Evolutionary conservation across 2,329 filamentous ascomycete genomes (phyloP).

Genomic region (Leptoxyphium fumago): DNA sequence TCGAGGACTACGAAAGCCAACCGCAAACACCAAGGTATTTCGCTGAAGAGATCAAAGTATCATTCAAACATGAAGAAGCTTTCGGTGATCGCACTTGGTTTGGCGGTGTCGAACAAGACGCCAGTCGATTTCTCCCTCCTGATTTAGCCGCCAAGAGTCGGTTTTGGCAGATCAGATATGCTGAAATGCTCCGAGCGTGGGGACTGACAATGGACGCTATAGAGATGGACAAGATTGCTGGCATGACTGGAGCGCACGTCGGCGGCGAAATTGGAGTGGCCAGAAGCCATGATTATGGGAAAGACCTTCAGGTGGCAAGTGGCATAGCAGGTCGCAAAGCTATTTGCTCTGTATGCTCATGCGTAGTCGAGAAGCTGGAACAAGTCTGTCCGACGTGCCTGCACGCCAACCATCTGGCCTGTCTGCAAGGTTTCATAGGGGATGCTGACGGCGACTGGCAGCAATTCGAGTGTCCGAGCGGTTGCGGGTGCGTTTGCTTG

Average conservation of each 20-base stretch:
- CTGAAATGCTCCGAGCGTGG: slow-evolving; percentile 45
- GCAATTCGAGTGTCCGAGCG: slow-evolving; percentile 14
- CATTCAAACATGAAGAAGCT: slow-evolving; percentile 40
- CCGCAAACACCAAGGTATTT: slow-evolving; percentile 18
- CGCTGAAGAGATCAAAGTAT: slow-evolving; percentile 28
- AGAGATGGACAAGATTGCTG: slow-evolving; percentile 44
- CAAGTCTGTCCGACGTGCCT: slow-evolving; percentile 18
- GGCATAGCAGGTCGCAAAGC: not conserved
- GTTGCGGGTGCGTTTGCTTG: slow-evolving; percentile 17
- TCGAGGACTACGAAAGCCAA: slow-evolving; percentile 20
- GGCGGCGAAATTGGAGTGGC: no score
- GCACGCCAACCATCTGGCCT: slow-evolving; percentile 15
- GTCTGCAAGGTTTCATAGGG: slow-evolving; percentile 9
- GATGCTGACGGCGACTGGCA: slow-evolving; percentile 3
- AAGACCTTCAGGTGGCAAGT: no score
- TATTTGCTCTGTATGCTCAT: slow-evolving; percentile 16
- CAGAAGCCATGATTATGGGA: no score
- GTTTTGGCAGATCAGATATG: slow-evolving; percentile 42
- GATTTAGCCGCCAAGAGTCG: slow-evolving; percentile 33
- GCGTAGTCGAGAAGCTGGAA: slow-evolving; percentile 11
- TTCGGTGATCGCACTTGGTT: slow-evolving; percentile 37
- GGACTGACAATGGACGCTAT: slow-evolving; percentile 38
- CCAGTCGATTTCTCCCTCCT: slow-evolving; percentile 32
- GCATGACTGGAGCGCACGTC: slow-evolving; percentile 5
- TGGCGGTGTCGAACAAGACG: slow-evolving; percentile 17